These are phyloP conservation scores for Beauveria pseudobassiana DNA, from an alignment of 2,329 filamentous ascomycete genomes.

Conservation along the genomic window DNA sequence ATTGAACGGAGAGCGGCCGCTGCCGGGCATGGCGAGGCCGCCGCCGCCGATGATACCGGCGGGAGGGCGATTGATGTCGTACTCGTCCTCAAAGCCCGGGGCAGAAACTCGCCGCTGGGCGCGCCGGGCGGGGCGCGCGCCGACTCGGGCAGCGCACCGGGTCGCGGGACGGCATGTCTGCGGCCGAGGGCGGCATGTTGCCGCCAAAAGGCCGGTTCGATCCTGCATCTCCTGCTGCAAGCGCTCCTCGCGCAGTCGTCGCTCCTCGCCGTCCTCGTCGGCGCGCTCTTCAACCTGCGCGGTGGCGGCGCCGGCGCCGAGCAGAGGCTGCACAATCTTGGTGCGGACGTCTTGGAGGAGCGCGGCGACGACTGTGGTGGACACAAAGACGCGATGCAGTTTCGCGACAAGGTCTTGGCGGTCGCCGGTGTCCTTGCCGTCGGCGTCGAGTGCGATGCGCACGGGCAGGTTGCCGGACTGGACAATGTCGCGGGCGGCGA, in stretches of 20 bases:
- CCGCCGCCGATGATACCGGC: conserved; percentile 20
- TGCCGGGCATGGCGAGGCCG: conserved; percentile 24
- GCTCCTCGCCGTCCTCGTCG: conserved; percentile 34
- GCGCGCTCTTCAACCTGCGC: conserved; percentile 56
- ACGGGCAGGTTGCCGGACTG: conserved; percentile 50
- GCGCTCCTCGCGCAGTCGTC: conserved; percentile 30
- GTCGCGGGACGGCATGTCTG: conserved; percentile 60
- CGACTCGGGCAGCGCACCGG: conserved; percentile 56
- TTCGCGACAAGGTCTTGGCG: conserved; percentile 39
- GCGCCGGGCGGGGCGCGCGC: conserved; percentile 45
- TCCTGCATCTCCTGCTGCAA: conserved; percentile 33
- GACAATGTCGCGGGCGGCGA: conserved; percentile 65
- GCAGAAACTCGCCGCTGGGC: conserved; percentile 68
- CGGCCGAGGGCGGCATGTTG: conserved; percentile 29
- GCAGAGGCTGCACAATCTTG: conserved; percentile 75
- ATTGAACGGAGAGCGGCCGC: conserved; percentile 50
- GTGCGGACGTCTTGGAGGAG: conserved; percentile 67
- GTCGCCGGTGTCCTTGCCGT: conserved; percentile 25
- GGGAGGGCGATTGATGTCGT: conserved; percentile 64
- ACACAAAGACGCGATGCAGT: conserved; percentile 63
- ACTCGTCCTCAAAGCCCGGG: conserved; percentile 93
- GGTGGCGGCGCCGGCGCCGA: conserved; percentile 68
- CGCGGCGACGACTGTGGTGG: conserved; percentile 56
- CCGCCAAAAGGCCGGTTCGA: conserved; percentile 23
- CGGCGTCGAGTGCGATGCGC: conserved; percentile 42